Base-by-base conservation (phyloP, 2,329 filamentous ascomycete genomes). In the Xylariomycetidae sp. region DNA sequence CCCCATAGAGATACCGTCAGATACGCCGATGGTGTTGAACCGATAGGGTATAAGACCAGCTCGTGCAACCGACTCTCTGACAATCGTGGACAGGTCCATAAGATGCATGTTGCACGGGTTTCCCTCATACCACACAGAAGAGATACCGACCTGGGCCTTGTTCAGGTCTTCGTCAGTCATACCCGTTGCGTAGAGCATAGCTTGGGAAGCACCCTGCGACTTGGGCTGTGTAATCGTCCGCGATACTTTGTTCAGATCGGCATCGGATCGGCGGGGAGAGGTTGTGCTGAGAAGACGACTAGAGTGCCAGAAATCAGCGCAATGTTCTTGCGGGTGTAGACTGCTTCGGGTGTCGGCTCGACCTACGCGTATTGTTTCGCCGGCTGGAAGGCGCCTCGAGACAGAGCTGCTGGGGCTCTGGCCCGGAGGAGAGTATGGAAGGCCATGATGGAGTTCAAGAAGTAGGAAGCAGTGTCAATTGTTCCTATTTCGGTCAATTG, bases 71-170 rank as follows among this genome's bases (percentile, higher is more conserved):
- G 73, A 77, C 49, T 77, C 62, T 54, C 66, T 69, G 46, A 95
- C 84, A 45, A 82, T 69, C 60, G 83, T 73, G 57, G 86, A 94
- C 41, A 98, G 77, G 55, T 94, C 86, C 63, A 98, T 74, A 42
- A 98, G 70, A 64, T 98, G 92, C 90, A 96, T 98, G 69, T 98
- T 98, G 73, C 92, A 98, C 16, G 92, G 92, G 67, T 98, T 98
- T 37, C 92, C 92, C 50, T 88, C 84, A 67, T 90, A 96, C 92
- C 92, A 98, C 41, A 97, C 89, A 5, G 89, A 96, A 26, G 90
- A 94, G 59, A 98, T 97, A 48, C 92, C 92, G 50, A 98, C 83
- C 70, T 98, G 94, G 16, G 92, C 85, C 71, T 97, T 98, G 69
- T 84, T 82, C 82, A 97, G 86, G 63, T 95, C 89, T 36, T 75